phyloP scores from a whole-genome alignment of 2,329 filamentous ascomycete species.

The Atkinsonella texensis region DNA sequence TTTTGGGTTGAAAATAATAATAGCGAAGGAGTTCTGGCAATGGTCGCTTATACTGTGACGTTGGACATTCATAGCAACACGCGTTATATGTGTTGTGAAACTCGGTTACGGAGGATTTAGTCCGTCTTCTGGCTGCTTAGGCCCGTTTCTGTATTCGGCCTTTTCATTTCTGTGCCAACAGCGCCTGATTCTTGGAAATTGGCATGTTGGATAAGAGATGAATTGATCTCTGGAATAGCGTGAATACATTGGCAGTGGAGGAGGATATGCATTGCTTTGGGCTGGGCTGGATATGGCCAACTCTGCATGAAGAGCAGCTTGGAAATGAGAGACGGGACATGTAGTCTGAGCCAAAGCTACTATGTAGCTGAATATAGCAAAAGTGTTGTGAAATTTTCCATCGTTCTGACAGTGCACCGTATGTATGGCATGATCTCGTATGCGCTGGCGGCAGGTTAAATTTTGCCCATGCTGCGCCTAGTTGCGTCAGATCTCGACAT shows the following conservation, averaged over 20 bases:
- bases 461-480: no score
- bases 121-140: background rate
- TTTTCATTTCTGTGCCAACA: background rate
- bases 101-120: background rate
- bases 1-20: background rate
- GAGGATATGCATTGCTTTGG: background rate
- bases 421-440: background rate
- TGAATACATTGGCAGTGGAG: no score
- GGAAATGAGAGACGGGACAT: background rate
- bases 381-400: background rate
- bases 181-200: background rate
- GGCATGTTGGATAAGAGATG: no score
- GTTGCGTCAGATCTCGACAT: no score
- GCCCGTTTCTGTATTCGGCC: background rate
- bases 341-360: background rate
- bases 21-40: constrained; percentile 11
- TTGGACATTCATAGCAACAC: background rate
- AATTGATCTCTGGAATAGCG: no score
- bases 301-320: background rate
- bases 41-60: background rate
- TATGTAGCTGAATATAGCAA: background rate
- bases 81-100: background rate
- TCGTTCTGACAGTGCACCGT: no score
- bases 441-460: background rate
- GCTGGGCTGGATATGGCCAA: background rate